These are phyloP conservation scores for Dinochytrium kinnereticum DNA, from an alignment of 371 early-diverging fungal genomes.

Conservation along the genomic window DNA sequence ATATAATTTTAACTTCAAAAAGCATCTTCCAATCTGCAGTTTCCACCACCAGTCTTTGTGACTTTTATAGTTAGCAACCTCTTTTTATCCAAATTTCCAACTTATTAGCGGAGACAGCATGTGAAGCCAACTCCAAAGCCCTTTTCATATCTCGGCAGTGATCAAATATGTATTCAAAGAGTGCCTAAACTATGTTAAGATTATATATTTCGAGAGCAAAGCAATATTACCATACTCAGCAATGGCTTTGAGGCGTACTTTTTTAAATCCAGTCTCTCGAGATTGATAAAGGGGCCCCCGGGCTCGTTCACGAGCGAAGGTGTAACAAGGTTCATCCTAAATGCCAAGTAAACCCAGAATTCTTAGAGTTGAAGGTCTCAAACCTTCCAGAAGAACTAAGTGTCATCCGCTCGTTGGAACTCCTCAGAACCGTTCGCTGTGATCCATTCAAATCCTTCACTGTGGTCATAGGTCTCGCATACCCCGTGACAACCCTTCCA, in stretches of 20 bases:
- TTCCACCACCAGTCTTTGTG: constrained; percentile 45
- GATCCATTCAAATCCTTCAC: background rate
- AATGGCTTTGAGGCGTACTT: constrained; percentile 22
- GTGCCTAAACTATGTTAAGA: constrained; percentile 10
- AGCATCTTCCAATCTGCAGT: constrained; percentile 35
- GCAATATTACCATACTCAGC: constrained; percentile 17
- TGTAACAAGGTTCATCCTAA: constrained; percentile 17
- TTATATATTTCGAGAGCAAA: background rate
- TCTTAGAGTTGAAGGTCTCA: background rate
- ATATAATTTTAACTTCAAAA: constrained; percentile 11
- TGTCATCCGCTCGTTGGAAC: background rate
- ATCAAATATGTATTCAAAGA: constrained; percentile 23
- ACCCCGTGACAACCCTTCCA: constrained; percentile 23
- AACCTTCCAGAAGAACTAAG: constrained; percentile 24
- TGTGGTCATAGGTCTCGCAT: constrained; percentile 25
- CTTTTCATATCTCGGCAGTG: constrained; percentile 12
- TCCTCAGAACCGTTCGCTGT: background rate
- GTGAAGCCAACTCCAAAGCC: constrained; percentile 35
- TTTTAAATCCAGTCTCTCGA: constrained; percentile 27
- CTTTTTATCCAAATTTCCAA: background rate
- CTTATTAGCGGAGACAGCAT: constrained; percentile 13
- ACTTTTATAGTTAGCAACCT: constrained; percentile 11
- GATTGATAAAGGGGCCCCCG: constrained; percentile 13
- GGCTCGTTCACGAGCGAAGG: constrained; percentile 21
- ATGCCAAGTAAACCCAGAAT: background rate